A percentile compares a stretch with the other conserved stretches of the same genome.
Evolutionary conservation across 2,329 filamentous ascomycete genomes (phyloP).

Genomic region (Onygenales sp.): DNA sequence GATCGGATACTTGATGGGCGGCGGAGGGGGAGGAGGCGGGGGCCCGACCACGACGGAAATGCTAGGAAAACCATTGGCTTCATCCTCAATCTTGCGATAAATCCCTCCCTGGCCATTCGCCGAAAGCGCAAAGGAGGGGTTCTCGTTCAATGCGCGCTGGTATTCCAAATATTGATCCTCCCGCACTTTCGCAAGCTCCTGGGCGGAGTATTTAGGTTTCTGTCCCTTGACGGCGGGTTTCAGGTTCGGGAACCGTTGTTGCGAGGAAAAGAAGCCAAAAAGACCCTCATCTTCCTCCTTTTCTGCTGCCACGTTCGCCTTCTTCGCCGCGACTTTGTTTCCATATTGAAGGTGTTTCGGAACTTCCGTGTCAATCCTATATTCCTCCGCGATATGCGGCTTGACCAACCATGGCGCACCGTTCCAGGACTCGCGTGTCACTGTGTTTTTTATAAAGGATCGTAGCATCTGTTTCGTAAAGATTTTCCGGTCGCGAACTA

Average conservation of each 20-base stretch:
- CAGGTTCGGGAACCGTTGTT: constrained; percentile 55
- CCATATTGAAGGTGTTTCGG: constrained; percentile 76
- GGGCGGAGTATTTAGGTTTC: constrained; percentile 46
- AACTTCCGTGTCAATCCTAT: constrained; percentile 79
- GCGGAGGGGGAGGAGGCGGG: constrained; percentile 54
- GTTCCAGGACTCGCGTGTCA: constrained; percentile 85
- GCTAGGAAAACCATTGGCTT: constrained; percentile 19
- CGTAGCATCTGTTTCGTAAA: constrained; percentile 93
- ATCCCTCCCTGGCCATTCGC: constrained; percentile 9
- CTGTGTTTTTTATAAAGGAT: constrained; percentile 89
- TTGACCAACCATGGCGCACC: constrained; percentile 97
- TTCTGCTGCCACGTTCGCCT: constrained; percentile 60
- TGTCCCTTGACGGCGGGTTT: constrained; percentile 64
- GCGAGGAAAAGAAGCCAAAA: constrained; percentile 42
- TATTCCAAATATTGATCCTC: constrained; percentile 42
- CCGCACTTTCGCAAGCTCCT: constrained; percentile 38
- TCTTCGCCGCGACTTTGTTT: constrained; percentile 66
- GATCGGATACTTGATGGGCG: constrained; percentile 84
- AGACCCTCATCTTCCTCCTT: constrained; percentile 42
- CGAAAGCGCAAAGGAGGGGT: constrained; percentile 28
- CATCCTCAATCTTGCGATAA: not conserved
- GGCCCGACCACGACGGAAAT: constrained; percentile 36
- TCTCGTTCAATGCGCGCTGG: constrained; percentile 35
- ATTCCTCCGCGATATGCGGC: constrained; percentile 68
- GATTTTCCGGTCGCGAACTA: constrained; percentile 76